Evolutionary conservation across 768 basidiomycete species (phyloP), one percentile per base, ranked within the genome.

Genomic region (Phylloporus rhodoxanthus): DNA sequence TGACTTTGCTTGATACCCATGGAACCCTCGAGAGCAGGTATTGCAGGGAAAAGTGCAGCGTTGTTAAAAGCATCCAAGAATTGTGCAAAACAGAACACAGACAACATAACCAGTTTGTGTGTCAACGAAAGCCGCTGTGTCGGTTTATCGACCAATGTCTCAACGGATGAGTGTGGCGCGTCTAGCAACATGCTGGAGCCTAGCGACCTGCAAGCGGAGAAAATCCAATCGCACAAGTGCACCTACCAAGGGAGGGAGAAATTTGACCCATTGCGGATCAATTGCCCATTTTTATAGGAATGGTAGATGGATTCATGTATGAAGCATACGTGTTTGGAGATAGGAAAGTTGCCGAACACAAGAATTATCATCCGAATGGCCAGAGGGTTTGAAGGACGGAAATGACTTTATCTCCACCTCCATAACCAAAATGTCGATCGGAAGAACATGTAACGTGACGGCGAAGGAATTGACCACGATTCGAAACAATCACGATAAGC

Each of bases 41-140:
- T 67, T 11, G 68, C 71, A 6, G 72, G 60, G 40, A 72, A 68
- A 19, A 73, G 61, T 23, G 71, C 64, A n/a, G 70, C 67, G 50
- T 70, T 72, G 54, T 70, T 72, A 61, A 77, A 71, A 11, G 70
- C 57, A 29, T 77, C 77, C 45, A 75, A 57, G 53, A 73, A 75
- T 41, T 72, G 66, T 13, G 74, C 70, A 17, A 68, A 60, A 52
- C 72, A 75, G 32, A 76, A 68, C 10, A 73, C 50, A 10, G 55
- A 25, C 1, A 77, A 60, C 14, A 77, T 50, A 19, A 63, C 17
- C 2, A 43, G 47, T 58, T 64, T 72, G 48, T 58, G 63, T 30
- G 51, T 43, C 42, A 41, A 50, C 32, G 63, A 68, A 45, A 66
- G 52, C 19, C 2, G 42, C 17, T 48, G 51, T 23, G 50, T 39